Evolutionary conservation across 495 filamentous ascomycete genomes (phyloP).

Genomic region (Talaromyces adpressus): DNA sequence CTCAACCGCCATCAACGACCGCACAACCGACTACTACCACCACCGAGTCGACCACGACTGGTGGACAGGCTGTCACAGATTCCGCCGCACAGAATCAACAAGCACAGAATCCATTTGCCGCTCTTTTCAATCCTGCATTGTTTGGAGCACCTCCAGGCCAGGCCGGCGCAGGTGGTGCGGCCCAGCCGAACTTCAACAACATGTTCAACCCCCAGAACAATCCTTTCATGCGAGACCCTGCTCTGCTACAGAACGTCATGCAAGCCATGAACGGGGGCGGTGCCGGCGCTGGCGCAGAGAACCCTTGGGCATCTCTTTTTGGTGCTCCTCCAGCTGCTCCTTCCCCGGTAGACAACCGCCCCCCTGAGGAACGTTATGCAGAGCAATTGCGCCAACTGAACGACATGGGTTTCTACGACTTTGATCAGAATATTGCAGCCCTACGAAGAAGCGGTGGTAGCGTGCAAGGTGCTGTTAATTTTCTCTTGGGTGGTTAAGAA

Average conservation of each 20-base stretch:
- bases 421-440: slow-evolving; percentile 85
- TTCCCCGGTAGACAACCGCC: slow-evolving; percentile 67
- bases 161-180: slow-evolving; percentile 2
- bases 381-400: slow-evolving; percentile 89
- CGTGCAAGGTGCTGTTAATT: slow-evolving; percentile 91
- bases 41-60: slow-evolving; percentile 10
- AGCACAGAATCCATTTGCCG: slow-evolving; percentile 47
- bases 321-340: slow-evolving; percentile 19
- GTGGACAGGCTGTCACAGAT: slow-evolving; percentile 20
- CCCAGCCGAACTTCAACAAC: slow-evolving; percentile 28
- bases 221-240: slow-evolving; percentile 42
- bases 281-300: slow-evolving; percentile 22
- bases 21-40: neutral
- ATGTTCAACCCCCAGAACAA: slow-evolving; percentile 42
- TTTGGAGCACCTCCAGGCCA: slow-evolving; percentile 16
- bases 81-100: slow-evolving; percentile 17
- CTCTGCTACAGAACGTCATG: slow-evolving; percentile 40
- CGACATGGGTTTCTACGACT: slow-evolving; percentile 98
- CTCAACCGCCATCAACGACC: neutral
- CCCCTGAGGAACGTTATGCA: slow-evolving; percentile 89
- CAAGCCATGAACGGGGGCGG: slow-evolving; percentile 33
- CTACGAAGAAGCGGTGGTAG: slow-evolving; percentile 85
- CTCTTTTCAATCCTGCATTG: slow-evolving; percentile 41
- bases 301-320: slow-evolving; percentile 32
- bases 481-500: slow-evolving; percentile 37